Percentiles rank a stretch among this genome's conserved stretches.
Evolutionary conservation across 2,329 filamentous ascomycete genomes (phyloP).

Genomic region (Chrysosphaeria jannelii): DNA sequence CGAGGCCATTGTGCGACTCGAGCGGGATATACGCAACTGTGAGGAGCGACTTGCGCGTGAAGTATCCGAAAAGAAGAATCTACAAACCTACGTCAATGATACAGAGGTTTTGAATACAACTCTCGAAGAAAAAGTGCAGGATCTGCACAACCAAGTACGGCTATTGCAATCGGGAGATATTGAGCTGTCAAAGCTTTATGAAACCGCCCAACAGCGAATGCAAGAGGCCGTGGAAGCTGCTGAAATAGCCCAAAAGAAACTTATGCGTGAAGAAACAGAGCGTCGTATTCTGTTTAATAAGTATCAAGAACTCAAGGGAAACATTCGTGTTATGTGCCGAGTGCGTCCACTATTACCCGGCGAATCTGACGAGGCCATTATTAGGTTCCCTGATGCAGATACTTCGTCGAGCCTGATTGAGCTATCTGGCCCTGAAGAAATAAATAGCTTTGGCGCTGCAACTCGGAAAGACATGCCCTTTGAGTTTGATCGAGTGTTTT

Average conservation of each 20-base stretch:
- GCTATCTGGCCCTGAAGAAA: slow-evolving; percentile 57
- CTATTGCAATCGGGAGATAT: slow-evolving; percentile 77
- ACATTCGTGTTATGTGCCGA: slow-evolving; percentile 93
- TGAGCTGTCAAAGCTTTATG: slow-evolving; percentile 63
- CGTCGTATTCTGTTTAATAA: slow-evolving; percentile 86
- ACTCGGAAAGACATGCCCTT: slow-evolving; percentile 59
- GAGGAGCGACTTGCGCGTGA: slow-evolving; percentile 27
- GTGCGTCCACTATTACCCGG: slow-evolving; percentile 43
- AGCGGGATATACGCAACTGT: slow-evolving; percentile 11
- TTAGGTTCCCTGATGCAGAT: slow-evolving; percentile 54
- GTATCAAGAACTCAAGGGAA: slow-evolving; percentile 90
- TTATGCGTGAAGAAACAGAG: slow-evolving; percentile 74
- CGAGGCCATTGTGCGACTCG: neutral
- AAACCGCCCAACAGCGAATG: slow-evolving; percentile 49
- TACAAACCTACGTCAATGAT: slow-evolving; percentile 23
- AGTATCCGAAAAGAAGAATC: slow-evolving; percentile 23
- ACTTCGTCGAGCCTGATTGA: slow-evolving; percentile 70
- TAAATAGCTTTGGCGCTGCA: slow-evolving; percentile 45
- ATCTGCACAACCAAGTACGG: slow-evolving; percentile 53
- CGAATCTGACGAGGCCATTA: slow-evolving; percentile 37
- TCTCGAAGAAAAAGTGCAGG: slow-evolving; percentile 45
- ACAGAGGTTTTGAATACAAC: slow-evolving; percentile 28
- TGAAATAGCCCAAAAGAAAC: slow-evolving; percentile 43
- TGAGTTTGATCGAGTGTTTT: slow-evolving; percentile 79
- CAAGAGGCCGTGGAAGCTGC: slow-evolving; percentile 45